Evolutionary conservation across 495 filamentous ascomycete species (phyloP), one percentile per base, ranked within the genome.

Genomic region (Amorphotheca resinae): DNA sequence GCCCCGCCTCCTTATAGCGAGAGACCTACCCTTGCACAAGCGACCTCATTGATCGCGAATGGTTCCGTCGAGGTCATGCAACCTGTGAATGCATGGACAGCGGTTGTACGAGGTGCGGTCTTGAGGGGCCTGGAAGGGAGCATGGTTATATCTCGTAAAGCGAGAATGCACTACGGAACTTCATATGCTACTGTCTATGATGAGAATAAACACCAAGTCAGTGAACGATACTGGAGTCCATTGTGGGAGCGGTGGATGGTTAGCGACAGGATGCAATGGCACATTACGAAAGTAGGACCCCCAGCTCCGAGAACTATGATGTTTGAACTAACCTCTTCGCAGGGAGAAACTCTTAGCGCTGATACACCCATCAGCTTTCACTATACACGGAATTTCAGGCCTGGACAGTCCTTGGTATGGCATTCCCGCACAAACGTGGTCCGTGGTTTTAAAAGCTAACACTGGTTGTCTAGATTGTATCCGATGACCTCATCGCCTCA

Each of bases 231-330:
- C 51, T 85, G 80, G 80, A 74, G 69, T 43, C 80, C 80, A 9
- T 50, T 85, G 26, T 85, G 80, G 80, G 80, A 85, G 59, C 56
- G 80, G 22, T 85, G 79, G 79, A 85, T 85, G 80, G 78, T 85
- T 12, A 73, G 67, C 42, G 80, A 85, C 60, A 67, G 80, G 36
- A 84, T 85, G 80, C 79, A 84, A 52, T 85, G 80, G 80, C 80
- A 83, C 61, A 82, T 81, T 57, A 72, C 74, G 9, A 82, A 40
- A 22, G 78, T 80, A 46, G 53, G 65, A 6, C 18, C 20, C 15
- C 14, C 5, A 37, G 17, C 11, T 56, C 12, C 18, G 17, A 1
- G n/a, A 22, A 11, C 18, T 26, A 22, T 44, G 22, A 1, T 34
- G 15, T 9, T 16, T 42, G 8, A 31, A 32, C 44, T 57, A 41